A percentile compares a stretch with the other conserved stretches of the same genome.
Conservation (phyloP, 2,329 filamentous ascomycete species). For the Calycina marina region DNA sequence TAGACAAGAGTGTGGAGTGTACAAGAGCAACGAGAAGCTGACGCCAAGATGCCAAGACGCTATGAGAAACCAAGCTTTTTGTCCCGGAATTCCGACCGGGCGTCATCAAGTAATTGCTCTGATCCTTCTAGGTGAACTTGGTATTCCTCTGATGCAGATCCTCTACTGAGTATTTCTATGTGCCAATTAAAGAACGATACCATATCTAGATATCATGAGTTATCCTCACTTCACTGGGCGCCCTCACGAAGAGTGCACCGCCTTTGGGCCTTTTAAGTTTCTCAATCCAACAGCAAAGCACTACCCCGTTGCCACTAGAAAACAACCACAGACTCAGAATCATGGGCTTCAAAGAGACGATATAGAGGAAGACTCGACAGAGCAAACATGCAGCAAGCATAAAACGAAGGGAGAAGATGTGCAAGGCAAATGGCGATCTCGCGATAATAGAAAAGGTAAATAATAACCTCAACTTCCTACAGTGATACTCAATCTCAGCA, state of each 20-base stretch:
- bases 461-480: neutral
- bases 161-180: too few relatives aligned
- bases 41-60: too few relatives aligned
- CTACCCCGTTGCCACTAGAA: conserved; percentile 3
- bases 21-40: too few relatives aligned
- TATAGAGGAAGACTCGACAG: neutral
- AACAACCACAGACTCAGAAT: neutral
- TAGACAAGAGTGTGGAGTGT: too few relatives aligned
- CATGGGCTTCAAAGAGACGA: neutral
- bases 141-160: too few relatives aligned
- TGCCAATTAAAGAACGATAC: too few relatives aligned
- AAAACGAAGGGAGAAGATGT: conserved; percentile 14
- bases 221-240: neutral
- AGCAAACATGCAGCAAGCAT: neutral
- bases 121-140: too few relatives aligned
- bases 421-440: conserved; percentile 27
- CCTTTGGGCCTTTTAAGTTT: conserved; percentile 29
- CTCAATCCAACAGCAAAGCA: conserved; percentile 32
- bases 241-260: conserved; percentile 3
- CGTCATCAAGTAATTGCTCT: too few relatives aligned
- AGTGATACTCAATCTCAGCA: too few relatives aligned
- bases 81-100: too few relatives aligned
- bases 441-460: conserved; percentile 31
- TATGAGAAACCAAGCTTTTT: too few relatives aligned
- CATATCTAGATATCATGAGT: neutral